These are phyloP conservation scores for Russula lepida DNA, from an alignment of 768 basidiomycete species.

Conservation along the genomic window DNA sequence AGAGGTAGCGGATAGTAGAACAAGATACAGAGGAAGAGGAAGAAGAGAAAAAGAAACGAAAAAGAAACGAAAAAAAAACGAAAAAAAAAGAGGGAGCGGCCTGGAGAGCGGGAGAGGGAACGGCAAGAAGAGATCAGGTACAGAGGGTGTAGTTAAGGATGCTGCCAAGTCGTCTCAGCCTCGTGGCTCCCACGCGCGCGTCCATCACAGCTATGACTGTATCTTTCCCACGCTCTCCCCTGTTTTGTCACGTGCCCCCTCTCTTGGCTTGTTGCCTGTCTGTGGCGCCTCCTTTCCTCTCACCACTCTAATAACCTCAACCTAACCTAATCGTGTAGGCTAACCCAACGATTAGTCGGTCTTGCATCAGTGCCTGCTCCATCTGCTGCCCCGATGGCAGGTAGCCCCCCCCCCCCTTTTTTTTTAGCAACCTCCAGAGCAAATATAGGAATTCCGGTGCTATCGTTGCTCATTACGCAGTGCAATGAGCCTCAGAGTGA, in stretches of 20 bases:
- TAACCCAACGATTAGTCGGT: conserved; percentile 28
- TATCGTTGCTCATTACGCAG: conserved; percentile 33
- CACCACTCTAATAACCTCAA: not conserved
- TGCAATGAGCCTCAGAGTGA: conserved; percentile 63
- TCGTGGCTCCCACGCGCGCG: conserved; percentile 15
- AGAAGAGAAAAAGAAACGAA: not conserved
- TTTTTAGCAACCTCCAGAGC: conserved; percentile 46
- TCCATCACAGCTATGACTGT: not conserved
- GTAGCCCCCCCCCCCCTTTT: no score
- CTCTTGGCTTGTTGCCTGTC: conserved; percentile 49
- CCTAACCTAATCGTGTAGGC: conserved; percentile 30
- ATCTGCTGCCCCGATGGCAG: conserved; percentile 44
- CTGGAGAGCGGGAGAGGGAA: not conserved
- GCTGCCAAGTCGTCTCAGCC: not conserved
- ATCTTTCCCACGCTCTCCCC: conserved; percentile 8
- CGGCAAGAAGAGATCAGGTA: not conserved
- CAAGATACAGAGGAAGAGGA: not conserved
- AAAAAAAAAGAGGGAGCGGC: not conserved
- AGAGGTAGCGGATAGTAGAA: not conserved
- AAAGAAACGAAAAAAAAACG: not conserved
- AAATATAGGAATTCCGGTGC: conserved; percentile 43
- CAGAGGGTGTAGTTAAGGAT: not conserved
- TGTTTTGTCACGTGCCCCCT: not conserved
- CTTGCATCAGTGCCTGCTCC: conserved; percentile 37
- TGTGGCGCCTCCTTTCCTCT: not conserved